These are phyloP conservation scores for Verruconis gallopava DNA, from an alignment of 2,329 filamentous ascomycete genomes.

Conservation along the genomic window DNA sequence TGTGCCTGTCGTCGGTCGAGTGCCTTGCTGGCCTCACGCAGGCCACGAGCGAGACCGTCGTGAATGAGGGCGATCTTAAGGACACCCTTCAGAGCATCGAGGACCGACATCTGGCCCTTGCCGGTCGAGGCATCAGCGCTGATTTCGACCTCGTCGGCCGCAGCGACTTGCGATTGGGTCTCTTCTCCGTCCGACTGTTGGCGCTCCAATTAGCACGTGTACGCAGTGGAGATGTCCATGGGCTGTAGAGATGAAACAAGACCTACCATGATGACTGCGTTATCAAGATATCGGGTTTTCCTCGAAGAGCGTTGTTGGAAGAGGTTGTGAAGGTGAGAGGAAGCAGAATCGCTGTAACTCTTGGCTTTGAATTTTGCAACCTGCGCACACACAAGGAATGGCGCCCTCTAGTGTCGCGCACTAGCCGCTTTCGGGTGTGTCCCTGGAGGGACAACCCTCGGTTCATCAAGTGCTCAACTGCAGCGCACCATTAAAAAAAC, in stretches of 20 bases:
- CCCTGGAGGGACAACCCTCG: too few species aligned
- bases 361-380: background rate
- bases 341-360: background rate
- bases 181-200: slow-evolving; percentile 99
- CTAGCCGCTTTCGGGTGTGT: too few species aligned
- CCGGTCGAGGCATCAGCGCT: slow-evolving; percentile 67
- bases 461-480: too few species aligned
- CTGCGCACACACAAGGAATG: too few species aligned
- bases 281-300: slow-evolving; percentile 7
- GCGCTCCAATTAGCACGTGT: background rate
- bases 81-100: slow-evolving; percentile 97
- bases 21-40: slow-evolving; percentile 96
- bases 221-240: background rate
- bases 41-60: slow-evolving; percentile 96
- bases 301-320: slow-evolving; percentile 9
- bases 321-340: slow-evolving; percentile 1
- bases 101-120: slow-evolving; percentile 91
- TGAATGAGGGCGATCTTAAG: slow-evolving; percentile 98
- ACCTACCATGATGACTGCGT: slow-evolving; percentile 6
- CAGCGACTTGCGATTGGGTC: slow-evolving; percentile 63
- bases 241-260: background rate
- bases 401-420: too few species aligned
- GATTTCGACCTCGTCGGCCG: slow-evolving; percentile 85
- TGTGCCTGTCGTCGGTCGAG: slow-evolving; percentile 97
- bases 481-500: too few species aligned